Base-by-base conservation (phyloP, 306 rosid genomes). In the Hylodesmum podocarpum region DNA sequence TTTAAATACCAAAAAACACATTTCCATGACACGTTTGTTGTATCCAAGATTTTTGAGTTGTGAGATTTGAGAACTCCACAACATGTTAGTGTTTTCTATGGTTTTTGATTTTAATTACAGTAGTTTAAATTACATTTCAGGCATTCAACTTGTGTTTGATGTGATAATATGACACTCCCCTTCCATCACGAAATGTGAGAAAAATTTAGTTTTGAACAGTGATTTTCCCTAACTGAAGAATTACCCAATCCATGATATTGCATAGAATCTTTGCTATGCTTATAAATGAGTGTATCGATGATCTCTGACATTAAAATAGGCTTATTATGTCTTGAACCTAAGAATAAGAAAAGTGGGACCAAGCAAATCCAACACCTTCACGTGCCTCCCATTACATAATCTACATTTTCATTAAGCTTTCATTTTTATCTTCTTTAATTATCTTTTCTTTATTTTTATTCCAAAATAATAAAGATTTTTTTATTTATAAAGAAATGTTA, bases 281-380 rank as follows among this genome's bases (percentile, higher is more conserved):
- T 50, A 66, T 73, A 72, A 80, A 40, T 18, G 39, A 28, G 44
- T 61, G 40, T 43, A 29, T 3, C 57, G 2, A 57, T 36, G 27
- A 59, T 68, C 77, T 73, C 66, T 58, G 58, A 15, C 27, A 58
- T 64, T 51, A 58, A 49, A 63, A 73, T 79, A 79, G 27, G 64
- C 64, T 19, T 13, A 13, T 16, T 19, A 50, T 70, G 40, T 22
- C 37, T 61, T 53, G 19, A 64, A 57, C 54, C 83, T 66, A 2
- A 63, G 53, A 76, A 74, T 14, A 49, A 21, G n/a, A 61, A 61
- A 24, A 43, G 55, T 80, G 75, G 85, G 86, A 19, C 47, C 77
- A 22, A 78, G 18, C n/a, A 83, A 73, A 53, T 78, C 73, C 83
- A 76, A 83, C 92, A 86, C 28, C 15, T 19, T 82, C 91, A 84